Conservation (phyloP, 2,329 filamentous ascomycete genomes). For the Botrytis cinerea region DNA sequence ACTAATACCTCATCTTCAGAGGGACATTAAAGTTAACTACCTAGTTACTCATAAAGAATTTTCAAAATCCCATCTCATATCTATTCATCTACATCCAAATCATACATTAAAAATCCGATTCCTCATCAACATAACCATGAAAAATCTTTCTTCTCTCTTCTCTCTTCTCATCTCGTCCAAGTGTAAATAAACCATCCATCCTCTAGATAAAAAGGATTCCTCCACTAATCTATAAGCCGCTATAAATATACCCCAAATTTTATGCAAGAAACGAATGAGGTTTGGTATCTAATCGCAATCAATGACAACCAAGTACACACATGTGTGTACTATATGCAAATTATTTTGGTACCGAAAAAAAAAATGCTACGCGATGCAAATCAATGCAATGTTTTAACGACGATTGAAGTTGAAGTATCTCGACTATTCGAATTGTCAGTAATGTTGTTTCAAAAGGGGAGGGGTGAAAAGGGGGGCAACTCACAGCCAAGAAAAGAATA, state of each 20-base stretch:
- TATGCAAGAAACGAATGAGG: not conserved
- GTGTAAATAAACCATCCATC: not conserved
- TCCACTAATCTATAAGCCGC: not conserved
- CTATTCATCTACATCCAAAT: not conserved
- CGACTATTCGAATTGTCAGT: slow-evolving; percentile 33
- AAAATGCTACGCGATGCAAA: not conserved
- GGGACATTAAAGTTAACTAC: not conserved
- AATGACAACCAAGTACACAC: not conserved
- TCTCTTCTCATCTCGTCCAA: not conserved
- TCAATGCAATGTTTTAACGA: slow-evolving; percentile 37
- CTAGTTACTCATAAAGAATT: not conserved
- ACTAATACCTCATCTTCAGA: not conserved
- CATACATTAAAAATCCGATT: not conserved
- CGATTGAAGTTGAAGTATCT: slow-evolving; percentile 51
- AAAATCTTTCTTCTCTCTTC: not conserved
- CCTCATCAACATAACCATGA: not conserved
- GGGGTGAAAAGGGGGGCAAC: slow-evolving; percentile 15
- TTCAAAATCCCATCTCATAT: not conserved
- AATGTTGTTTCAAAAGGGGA: not conserved
- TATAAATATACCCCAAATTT: not conserved
- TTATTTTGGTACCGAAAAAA: not conserved
- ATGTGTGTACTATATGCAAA: not conserved
- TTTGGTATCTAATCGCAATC: not conserved
- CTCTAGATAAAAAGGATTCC: not conserved
- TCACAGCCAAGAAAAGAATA: slow-evolving; percentile 54